Percentiles rank a stretch among this genome's conserved stretches.
Evolutionary conservation across 495 filamentous ascomycete species (phyloP).

Genomic region (Hypoxylon subgilvum): DNA sequence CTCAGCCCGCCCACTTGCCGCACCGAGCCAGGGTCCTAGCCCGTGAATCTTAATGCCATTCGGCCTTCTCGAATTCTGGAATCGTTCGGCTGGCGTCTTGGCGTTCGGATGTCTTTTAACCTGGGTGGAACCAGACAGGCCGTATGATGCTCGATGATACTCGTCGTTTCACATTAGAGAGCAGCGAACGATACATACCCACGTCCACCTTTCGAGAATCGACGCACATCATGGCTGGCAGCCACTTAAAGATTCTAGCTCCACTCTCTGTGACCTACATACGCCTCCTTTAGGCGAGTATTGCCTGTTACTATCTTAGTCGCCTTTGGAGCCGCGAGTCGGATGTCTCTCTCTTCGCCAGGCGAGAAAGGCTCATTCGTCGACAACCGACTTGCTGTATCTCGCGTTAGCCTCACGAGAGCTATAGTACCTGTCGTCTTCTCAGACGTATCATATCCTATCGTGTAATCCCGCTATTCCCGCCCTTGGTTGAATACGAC

Average conservation of each 20-base stretch:
- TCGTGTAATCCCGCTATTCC: conserved; percentile 28
- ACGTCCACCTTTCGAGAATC: conserved; percentile 10
- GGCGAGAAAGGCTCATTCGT: conserved; percentile 27
- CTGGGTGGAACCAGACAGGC: conserved; percentile 21
- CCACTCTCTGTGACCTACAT: conserved; percentile 29
- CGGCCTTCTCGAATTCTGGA: conserved; percentile 28
- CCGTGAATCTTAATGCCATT: conserved; percentile 9
- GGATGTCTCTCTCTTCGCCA: conserved; percentile 34
- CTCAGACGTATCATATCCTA: conserved; percentile 24
- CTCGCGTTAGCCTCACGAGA: conserved; percentile 26
- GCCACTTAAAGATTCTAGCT: conserved; percentile 23
- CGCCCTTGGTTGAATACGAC: conserved; percentile 6
- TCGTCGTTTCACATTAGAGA: conserved; percentile 29
- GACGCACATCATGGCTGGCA: conserved; percentile 25
- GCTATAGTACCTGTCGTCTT: conserved; percentile 22
- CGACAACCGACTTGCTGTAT: conserved; percentile 22
- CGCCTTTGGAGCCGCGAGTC: conserved; percentile 28
- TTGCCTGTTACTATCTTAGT: conserved; percentile 35
- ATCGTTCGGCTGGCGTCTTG: conserved; percentile 35
- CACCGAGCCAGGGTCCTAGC: conserved; percentile 16
- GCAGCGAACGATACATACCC: conserved; percentile 1
- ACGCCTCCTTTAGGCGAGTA: conserved; percentile 39
- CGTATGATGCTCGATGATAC: conserved; percentile 13
- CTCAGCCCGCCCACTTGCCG: conserved; percentile 29
- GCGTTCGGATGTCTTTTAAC: conserved; percentile 27